Conservation (phyloP, 2,329 filamentous ascomycete species). For the Beauveria rudraprayagi region DNA sequence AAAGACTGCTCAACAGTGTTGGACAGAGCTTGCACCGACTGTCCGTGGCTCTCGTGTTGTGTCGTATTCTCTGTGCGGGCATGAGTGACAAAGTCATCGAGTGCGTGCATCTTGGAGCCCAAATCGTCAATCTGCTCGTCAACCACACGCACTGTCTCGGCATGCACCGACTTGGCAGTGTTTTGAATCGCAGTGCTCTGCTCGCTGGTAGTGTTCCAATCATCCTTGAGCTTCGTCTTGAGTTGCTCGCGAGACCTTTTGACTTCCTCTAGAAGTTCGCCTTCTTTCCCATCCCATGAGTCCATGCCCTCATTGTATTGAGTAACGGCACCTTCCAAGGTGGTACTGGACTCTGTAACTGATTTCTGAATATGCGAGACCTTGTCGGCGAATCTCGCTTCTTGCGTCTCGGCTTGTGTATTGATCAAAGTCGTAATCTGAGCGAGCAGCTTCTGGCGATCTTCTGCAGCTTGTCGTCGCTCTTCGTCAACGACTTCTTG, state of each 20-base stretch:
- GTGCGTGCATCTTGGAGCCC: slow-evolving; percentile 75
- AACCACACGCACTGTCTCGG: slow-evolving; percentile 82
- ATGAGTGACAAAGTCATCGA: slow-evolving; percentile 83
- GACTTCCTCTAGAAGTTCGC: slow-evolving; percentile 61
- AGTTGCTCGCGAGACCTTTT: slow-evolving; percentile 66
- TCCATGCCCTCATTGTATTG: slow-evolving; percentile 66
- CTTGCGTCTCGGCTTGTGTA: slow-evolving; percentile 64
- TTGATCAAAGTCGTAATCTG: slow-evolving; percentile 75
- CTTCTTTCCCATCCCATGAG: slow-evolving; percentile 62
- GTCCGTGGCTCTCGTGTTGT: slow-evolving; percentile 62
- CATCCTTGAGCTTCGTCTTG: slow-evolving; percentile 74
- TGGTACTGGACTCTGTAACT: slow-evolving; percentile 53
- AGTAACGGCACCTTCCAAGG: slow-evolving; percentile 56
- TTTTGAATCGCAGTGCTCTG: slow-evolving; percentile 77
- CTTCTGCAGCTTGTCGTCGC: slow-evolving; percentile 59
- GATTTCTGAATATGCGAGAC: slow-evolving; percentile 55
- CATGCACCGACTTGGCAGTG: slow-evolving; percentile 79
- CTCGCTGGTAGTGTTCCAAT: slow-evolving; percentile 73
- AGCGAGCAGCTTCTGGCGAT: slow-evolving; percentile 63
- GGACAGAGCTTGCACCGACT: slow-evolving; percentile 59
- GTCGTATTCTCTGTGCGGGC: slow-evolving; percentile 72
- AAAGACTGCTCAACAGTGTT: slow-evolving; percentile 66
- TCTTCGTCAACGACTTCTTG: slow-evolving; percentile 69
- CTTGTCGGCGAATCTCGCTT: slow-evolving; percentile 58
- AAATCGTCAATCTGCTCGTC: slow-evolving; percentile 84